Evolutionary conservation across 2,329 filamentous ascomycete genomes (phyloP).

Genomic region (Camillea tinctor): DNA sequence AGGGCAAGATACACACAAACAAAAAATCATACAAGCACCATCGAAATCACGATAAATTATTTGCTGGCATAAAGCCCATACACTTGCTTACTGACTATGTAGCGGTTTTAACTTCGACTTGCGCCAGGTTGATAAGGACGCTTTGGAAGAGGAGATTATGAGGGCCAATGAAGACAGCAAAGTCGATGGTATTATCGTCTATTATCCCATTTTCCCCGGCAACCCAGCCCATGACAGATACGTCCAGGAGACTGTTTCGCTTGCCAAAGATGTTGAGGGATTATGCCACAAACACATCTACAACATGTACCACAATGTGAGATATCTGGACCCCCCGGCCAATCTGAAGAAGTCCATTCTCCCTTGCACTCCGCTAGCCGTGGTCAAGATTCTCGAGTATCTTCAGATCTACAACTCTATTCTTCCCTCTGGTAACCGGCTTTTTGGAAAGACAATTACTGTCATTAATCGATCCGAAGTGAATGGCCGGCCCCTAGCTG

Average conservation of each 20-base stretch:
- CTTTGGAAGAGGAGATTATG: conserved; percentile 85
- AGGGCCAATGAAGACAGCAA: conserved; percentile 74
- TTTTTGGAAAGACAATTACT: conserved; percentile 92
- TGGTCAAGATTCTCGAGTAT: conserved; percentile 96
- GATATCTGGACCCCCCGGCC: conserved; percentile 78
- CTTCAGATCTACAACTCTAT: conserved; percentile 96
- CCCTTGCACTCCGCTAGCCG: conserved; percentile 91
- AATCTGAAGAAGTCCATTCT: conserved; percentile 87
- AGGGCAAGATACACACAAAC: background rate
- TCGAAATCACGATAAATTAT: conserved; percentile 4
- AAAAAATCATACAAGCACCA: background rate
- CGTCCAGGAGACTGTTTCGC: conserved; percentile 88
- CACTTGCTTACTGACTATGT: conserved; percentile 17
- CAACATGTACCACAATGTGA: conserved; percentile 99
- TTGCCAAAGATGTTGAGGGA: conserved; percentile 93
- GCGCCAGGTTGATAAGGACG: conserved; percentile 78
- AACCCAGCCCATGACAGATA: conserved; percentile 88
- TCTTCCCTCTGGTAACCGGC: conserved; percentile 84
- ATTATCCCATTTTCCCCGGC: conserved; percentile 89
- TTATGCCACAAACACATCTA: conserved; percentile 91
- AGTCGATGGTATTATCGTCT: conserved; percentile 92
- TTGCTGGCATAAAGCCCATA: background rate
- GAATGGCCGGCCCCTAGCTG: conserved; percentile 88
- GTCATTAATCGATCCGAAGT: conserved; percentile 97
- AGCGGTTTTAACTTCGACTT: conserved; percentile 91